Conservation (phyloP, 2,329 filamentous ascomycete genomes). For the Amesomyces nigricolor region DNA sequence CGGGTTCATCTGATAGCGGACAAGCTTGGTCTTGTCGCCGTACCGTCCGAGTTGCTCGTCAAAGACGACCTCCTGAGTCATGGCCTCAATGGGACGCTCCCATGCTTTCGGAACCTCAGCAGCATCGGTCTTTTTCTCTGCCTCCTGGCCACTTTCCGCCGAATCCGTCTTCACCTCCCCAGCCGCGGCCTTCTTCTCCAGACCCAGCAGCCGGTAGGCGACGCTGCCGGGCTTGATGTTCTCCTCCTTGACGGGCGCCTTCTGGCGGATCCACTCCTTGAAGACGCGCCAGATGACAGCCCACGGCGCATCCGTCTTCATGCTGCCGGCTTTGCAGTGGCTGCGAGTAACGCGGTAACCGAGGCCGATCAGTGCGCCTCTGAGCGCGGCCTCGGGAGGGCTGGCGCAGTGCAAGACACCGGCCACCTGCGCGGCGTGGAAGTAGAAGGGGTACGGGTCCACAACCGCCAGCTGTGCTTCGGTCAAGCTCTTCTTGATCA, state of each 20-base stretch:
- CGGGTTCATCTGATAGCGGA: constrained; percentile 87
- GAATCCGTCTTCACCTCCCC: constrained; percentile 23
- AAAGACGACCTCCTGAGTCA: constrained; percentile 51
- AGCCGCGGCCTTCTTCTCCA: constrained; percentile 31
- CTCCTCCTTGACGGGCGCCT: constrained; percentile 67
- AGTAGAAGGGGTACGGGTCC: constrained; percentile 80
- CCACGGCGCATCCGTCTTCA: constrained; percentile 95
- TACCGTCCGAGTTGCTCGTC: constrained; percentile 74
- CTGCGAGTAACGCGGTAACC: constrained; percentile 81
- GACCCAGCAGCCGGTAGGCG: constrained; percentile 63
- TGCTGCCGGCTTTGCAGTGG: constrained; percentile 81
- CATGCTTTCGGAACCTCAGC: constrained; percentile 24
- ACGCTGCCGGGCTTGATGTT: constrained; percentile 64
- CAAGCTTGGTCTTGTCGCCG: constrained; percentile 59
- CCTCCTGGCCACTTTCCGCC: constrained; percentile 24
- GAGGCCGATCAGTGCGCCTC: constrained; percentile 72
- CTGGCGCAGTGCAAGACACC: constrained; percentile 74
- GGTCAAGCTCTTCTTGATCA: constrained; percentile 17
- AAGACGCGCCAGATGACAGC: constrained; percentile 85
- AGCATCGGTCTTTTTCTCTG: constrained; percentile 22
- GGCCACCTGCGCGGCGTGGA: constrained; percentile 68
- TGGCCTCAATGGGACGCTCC: constrained; percentile 15
- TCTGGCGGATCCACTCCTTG: constrained; percentile 83
- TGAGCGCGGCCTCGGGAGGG: constrained; percentile 70
- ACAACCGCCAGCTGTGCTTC: constrained; percentile 55